Conservation (phyloP, 805 yeast species). For the Candida quercuum region DNA sequence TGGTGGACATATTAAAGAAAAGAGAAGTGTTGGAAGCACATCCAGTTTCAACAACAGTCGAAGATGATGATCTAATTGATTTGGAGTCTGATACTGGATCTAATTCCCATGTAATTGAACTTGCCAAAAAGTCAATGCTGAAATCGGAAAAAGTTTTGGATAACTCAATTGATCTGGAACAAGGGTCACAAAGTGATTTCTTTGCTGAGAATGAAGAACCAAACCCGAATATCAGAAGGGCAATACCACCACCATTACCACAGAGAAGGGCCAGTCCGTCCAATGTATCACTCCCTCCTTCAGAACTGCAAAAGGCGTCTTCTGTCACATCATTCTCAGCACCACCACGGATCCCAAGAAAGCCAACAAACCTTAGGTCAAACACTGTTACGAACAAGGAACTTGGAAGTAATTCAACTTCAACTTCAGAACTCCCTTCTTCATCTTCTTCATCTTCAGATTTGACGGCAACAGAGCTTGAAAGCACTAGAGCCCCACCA, state of each 20-base stretch:
- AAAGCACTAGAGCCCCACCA: conserved; percentile 8
- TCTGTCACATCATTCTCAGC: background rate
- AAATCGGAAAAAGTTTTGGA: conserved; percentile 9
- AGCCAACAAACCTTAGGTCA: conserved; percentile 17
- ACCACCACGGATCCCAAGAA: conserved; percentile 23
- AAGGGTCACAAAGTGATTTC: conserved; percentile 13
- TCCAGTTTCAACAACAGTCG: background rate
- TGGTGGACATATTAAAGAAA: conserved; percentile 18
- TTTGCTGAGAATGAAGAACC: conserved; percentile 6
- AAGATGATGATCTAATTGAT: conserved; percentile 26
- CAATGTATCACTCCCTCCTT: too few species aligned
- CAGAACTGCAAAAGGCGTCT: background rate
- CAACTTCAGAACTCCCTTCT: conserved; percentile 1
- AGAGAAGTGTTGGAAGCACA: conserved; percentile 24
- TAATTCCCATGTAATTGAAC: conserved; percentile 18
- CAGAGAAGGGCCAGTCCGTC: too few species aligned
- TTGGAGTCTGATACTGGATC: conserved; percentile 17
- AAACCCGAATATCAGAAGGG: too few species aligned
- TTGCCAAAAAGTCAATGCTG: conserved; percentile 10
- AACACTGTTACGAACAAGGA: too few species aligned
- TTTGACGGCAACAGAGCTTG: background rate
- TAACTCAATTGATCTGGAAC: conserved; percentile 34
- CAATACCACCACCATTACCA: too few species aligned
- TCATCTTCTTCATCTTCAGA: conserved; percentile 2
- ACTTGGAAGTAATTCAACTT: too few species aligned